Base-by-base conservation (phyloP, 2,329 filamentous ascomycete species). In the Hymenoscyphus repandus region DNA sequence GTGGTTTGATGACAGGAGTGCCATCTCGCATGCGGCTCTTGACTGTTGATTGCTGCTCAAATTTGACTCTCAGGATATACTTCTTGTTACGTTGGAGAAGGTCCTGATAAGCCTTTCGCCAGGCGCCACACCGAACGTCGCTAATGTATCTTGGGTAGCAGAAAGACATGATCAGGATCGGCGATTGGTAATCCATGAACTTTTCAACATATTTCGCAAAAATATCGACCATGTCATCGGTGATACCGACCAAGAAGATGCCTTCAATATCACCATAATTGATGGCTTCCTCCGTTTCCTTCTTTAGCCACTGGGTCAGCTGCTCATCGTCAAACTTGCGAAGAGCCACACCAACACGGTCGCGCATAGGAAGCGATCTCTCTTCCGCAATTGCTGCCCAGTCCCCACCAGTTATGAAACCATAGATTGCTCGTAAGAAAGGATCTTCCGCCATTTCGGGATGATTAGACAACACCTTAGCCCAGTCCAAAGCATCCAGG, bases 361-460 rank as follows among this genome's bases (percentile, higher is more conserved):
- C 88, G 11, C 82, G 77, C 2, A 93, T 76, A 1, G 88, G 85
- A 2, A 95, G 75, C 27, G 87, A 86, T 17, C 77, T 74, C 64
- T 90, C 87, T 56, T 85, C 79, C 36, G 86, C 83, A 37, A 93
- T 86, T 37, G 79, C 77, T 15, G 78, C 73, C 89, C 89, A 93
- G 65, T 90, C 79, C 4, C 85, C 85, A 0, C 83, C 88, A 9
- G 85, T 83, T 54, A 93, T 87, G 58, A 88, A 83, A 2, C 84
- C 83, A 20, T 89, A 88, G 43, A 93, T 85, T 5, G 87, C 88
- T 49, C 88, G 84, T 20, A 93, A 77, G 63, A 91, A 92, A 0
- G 88, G 85, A 60, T 93, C 87, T 0, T 84, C 82, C 54, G 85
- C 79, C 22, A 82, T 62, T 37, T 62, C 58, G 11, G 62, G 55